Evolutionary conservation across 306 rosid species (phyloP), one percentile per base, ranked within the genome.

Genomic region (Purshia tridentata): DNA sequence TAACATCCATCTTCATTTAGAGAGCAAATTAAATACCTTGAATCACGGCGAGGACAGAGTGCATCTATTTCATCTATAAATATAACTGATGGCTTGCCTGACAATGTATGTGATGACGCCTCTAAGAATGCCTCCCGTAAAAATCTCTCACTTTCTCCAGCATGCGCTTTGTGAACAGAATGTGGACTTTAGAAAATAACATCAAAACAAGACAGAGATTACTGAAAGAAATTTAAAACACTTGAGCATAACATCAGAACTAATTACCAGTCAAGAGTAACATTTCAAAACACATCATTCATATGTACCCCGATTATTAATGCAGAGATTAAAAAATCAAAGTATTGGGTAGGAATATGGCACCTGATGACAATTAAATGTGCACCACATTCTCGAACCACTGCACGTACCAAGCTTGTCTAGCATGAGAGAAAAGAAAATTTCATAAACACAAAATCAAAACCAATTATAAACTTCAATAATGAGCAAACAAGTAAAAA

Each of bases 21-120:
- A 39, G 65, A 60, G 37, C 12, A 37, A 29, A 60, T 9, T 6
- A 58, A 9, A 65, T 86, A 90, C 99, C 85, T 89, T 57, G 91
- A 89, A 82, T 88, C 83, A 72, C 93, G 92, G 49, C 87, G 96
- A 72, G 96, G 89, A 78, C 99, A 94, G 35, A 94, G 86, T 65
- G 88, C 91, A 81, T 94, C 99, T 72, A 94, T 88, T 83, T 91
- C 93, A 81, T 94, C 96, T 16, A 89, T 89, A 74, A 91, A 94
- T 70, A 94, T 80, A 76, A 91, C 91, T 0, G 97, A 82, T 9
- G 90, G 81, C 77, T 87, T 89, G 82, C 91, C 91, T 63, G 58
- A 75, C 67, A 77, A 78, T 59, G 84, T 73, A 71, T 78, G 91
- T 40, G 91, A 80, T 10, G 87, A 75, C 67, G 99, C 97, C 88